Evolutionary conservation across 2,329 filamentous ascomycete species (phyloP).

Genomic region (Fulvia fulva): DNA sequence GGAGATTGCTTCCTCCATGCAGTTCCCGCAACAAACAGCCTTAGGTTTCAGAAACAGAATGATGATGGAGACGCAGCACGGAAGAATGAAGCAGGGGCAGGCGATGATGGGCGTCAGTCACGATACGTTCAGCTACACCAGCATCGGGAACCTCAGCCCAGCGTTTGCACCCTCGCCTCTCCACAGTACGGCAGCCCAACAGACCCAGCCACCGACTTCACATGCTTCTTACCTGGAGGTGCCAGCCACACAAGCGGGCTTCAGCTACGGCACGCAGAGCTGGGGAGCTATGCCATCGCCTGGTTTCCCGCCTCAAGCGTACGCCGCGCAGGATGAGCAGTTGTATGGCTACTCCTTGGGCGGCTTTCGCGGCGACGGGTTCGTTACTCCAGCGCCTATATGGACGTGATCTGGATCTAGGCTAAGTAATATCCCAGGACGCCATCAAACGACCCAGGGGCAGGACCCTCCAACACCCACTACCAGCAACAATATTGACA

Average conservation of each 20-base stretch:
- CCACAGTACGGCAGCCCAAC: constrained; percentile 31
- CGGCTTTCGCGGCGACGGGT: constrained; percentile 33
- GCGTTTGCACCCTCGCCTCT: constrained; percentile 48
- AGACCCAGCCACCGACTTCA: constrained; percentile 26
- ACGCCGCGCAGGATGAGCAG: constrained; percentile 39
- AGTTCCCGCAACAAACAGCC: constrained; percentile 44
- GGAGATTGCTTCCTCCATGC: constrained; percentile 44
- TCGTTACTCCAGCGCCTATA: constrained; percentile 32
- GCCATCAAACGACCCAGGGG: constrained; percentile 18
- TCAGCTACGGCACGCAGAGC: constrained; percentile 28
- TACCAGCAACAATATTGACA: constrained; percentile 11
- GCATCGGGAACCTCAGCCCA: constrained; percentile 45
- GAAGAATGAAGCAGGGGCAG: constrained; percentile 11
- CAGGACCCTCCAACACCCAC: constrained; percentile 19
- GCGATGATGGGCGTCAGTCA: constrained; percentile 18
- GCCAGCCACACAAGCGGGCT: constrained; percentile 31
- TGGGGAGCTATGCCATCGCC: constrained; percentile 35
- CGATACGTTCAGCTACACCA: constrained; percentile 26
- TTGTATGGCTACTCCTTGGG: constrained; percentile 31
- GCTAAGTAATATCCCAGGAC: constrained; percentile 30
- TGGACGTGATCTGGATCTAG: constrained; percentile 30
- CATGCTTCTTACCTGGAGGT: constrained; percentile 43
- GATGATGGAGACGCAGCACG: constrained; percentile 20
- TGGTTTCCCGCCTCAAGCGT: constrained; percentile 30
- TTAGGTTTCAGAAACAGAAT: constrained; percentile 38